Evolutionary conservation across 176 grass and related monocot genomes (phyloP), one percentile per base, ranked within the genome.

Genomic region (Oryza punctata): DNA sequence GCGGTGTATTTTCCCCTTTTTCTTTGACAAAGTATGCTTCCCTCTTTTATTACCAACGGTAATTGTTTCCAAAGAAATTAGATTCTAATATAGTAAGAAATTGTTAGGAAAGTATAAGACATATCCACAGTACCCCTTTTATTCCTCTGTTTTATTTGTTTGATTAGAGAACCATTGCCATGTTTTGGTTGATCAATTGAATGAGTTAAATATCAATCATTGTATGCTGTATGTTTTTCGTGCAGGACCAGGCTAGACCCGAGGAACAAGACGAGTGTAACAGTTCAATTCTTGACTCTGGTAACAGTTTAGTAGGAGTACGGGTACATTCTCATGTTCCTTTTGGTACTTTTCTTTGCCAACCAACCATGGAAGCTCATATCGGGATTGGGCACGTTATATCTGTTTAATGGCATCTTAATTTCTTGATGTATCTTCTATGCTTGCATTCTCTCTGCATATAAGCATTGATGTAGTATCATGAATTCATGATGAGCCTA

Each of bases 211-310:
- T 57, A 19, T 44, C 8, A 67, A 67, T 5, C 28, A 27, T 30
- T 29, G 6, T 77, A 67, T 7, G 40, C n/a, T 27, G 7, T 7
- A 18, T 80, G 61, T 59, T 5, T 47, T 12, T 79, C 35, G 25
- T 84, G 64, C 87, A 89, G 87, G 87, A 29, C 77, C 87, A 70
- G 82, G 87, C 70, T 69, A 46, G 29, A 71, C 8, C 7, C 75
- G 77, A 69, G 64, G 63, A 63, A 82, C 74, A 83, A 64, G 59
- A 26, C 65, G 78, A 38, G 32, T 11, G 59, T 59, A 67, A 33
- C 60, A 46, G 47, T 76, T 33, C 32, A 27, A 23, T 33, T 37
- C 4, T 23, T 66, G 10, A 28, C 45, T 76, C 32, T 61, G 15
- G 21, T 57, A 19, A 57, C 71, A 57, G 43, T 44, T 7, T 61